Percentiles rank a stretch among this genome's conserved stretches.
Conservation (phyloP, 768 basidiomycete genomes). For the Tylopilus subfusipes region DNA sequence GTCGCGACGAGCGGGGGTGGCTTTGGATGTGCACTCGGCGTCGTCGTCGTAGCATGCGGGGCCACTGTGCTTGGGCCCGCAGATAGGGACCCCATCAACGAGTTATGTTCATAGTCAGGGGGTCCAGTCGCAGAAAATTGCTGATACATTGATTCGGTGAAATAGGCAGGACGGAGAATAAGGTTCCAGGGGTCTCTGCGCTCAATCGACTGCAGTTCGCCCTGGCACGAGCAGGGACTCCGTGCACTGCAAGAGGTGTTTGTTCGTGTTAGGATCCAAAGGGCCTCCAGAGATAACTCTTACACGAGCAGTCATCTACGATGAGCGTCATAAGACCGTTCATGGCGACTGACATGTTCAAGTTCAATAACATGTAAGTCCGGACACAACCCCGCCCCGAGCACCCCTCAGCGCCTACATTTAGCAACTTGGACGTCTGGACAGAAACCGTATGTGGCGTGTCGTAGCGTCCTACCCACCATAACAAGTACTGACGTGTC, state of each 20-base stretch:
- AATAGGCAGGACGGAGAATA: constrained; percentile 22
- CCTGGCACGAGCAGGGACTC: constrained; percentile 14
- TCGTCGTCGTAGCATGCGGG: constrained; percentile 30
- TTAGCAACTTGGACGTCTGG: constrained; percentile 92
- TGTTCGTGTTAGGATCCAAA: constrained; percentile 31
- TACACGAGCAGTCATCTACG: not conserved
- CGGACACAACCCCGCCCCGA: not conserved
- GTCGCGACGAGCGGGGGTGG: constrained; percentile 65
- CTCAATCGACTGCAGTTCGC: constrained; percentile 3
- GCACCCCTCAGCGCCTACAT: constrained; percentile 9
- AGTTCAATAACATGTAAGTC: constrained; percentile 85
- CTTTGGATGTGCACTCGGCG: constrained; percentile 22
- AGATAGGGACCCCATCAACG: constrained; percentile 31
- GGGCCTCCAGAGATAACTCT: not conserved
- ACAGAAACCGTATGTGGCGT: constrained; percentile 80
- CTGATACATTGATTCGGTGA: constrained; percentile 32
- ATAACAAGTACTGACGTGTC: constrained; percentile 3
- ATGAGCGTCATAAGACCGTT: constrained; percentile 82
- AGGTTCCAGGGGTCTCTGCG: constrained; percentile 30
- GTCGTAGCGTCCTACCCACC: not conserved
- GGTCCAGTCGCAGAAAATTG: constrained; percentile 33
- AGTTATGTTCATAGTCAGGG: constrained; percentile 33
- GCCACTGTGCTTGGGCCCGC: constrained; percentile 34
- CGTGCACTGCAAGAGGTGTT: constrained; percentile 27
- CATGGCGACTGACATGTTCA: constrained; percentile 85